Percentiles rank a stretch among this genome's conserved stretches.
phyloP scores from a whole-genome alignment of 257 asterid species.

The Linaria vulgaris region DNA sequence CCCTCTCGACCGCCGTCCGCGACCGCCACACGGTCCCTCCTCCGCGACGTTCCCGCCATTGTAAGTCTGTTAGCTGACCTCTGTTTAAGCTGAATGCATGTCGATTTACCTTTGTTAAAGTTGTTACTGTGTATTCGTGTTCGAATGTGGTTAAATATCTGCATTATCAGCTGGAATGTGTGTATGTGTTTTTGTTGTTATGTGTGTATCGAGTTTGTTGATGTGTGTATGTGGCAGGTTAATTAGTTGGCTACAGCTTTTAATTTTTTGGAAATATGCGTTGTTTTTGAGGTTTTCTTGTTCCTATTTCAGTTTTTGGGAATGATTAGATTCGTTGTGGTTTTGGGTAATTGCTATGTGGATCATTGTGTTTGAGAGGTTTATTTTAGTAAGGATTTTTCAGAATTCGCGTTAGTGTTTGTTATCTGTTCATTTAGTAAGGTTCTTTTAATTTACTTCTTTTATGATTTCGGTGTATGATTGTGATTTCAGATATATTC shows the following conservation, averaged over 20 bases:
- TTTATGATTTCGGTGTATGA: not conserved
- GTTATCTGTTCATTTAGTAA: not conserved
- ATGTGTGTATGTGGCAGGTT: not conserved
- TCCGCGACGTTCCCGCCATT: no score
- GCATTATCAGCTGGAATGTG: not conserved
- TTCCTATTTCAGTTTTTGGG: conserved; percentile 6
- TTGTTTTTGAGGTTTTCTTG: conserved; percentile 6
- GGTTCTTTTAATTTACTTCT: no score
- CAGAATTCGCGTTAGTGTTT: not conserved
- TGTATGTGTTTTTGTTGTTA: conserved; percentile 23
- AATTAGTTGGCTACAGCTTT: not conserved
- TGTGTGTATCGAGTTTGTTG: conserved; percentile 12
- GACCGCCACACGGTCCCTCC: no score
- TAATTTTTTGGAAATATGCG: not conserved
- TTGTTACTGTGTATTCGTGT: conserved; percentile 8
- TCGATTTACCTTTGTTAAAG: no score
- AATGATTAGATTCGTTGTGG: conserved; percentile 2
- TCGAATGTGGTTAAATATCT: not conserved
- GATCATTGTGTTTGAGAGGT: not conserved
- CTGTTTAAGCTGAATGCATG: no score
- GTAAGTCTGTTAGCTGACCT: no score
- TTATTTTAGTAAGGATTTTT: not conserved
- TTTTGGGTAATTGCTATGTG: not conserved
- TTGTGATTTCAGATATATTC: not conserved
- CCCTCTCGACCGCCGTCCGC: no score